These are phyloP conservation scores for Pseudocercospora pini-densiflorae DNA, from an alignment of 2,329 filamentous ascomycete species.

Conservation along the genomic window DNA sequence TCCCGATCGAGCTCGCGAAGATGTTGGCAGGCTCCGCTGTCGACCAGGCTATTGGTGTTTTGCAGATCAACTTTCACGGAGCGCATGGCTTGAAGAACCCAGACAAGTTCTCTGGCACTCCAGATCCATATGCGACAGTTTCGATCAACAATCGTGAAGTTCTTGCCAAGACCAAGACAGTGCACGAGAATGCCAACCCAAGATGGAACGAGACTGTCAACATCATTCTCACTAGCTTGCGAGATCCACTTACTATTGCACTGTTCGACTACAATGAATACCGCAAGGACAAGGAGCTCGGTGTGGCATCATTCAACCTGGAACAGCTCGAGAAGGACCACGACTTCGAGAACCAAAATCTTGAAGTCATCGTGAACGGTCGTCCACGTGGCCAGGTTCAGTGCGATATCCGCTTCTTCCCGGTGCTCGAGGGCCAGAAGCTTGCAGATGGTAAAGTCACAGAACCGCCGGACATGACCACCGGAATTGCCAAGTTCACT, in stretches of 20 bases:
- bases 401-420: slow-evolving; percentile 92
- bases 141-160: slow-evolving; percentile 82
- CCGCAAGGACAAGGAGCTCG: slow-evolving; percentile 95
- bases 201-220: slow-evolving; percentile 98
- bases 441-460: slow-evolving; percentile 77
- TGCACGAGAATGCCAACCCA: slow-evolving; percentile 83
- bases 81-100: slow-evolving; percentile 92
- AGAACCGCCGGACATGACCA: slow-evolving; percentile 85
- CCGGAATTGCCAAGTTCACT: slow-evolving; percentile 90
- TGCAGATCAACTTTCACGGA: slow-evolving; percentile 89
- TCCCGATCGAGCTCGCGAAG: slow-evolving; percentile 98
- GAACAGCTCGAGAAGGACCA: slow-evolving; percentile 78
- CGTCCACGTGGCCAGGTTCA: slow-evolving; percentile 80
- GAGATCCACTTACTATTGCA: slow-evolving; percentile 82
- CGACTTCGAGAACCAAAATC: slow-evolving; percentile 79
- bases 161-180: slow-evolving; percentile 85
- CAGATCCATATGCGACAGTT: slow-evolving; percentile 86
- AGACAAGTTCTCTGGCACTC: slow-evolving; percentile 88
- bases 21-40: slow-evolving; percentile 94
- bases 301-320: slow-evolving; percentile 80
- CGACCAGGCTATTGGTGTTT: slow-evolving; percentile 92
- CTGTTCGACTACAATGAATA: slow-evolving; percentile 94
- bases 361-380: slow-evolving; percentile 84
- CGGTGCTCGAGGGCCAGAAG: slow-evolving; percentile 75
- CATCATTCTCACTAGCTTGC: slow-evolving; percentile 88